Conservation (phyloP, 176 grass and related monocot species). For the Triticum timopheevii region DNA sequence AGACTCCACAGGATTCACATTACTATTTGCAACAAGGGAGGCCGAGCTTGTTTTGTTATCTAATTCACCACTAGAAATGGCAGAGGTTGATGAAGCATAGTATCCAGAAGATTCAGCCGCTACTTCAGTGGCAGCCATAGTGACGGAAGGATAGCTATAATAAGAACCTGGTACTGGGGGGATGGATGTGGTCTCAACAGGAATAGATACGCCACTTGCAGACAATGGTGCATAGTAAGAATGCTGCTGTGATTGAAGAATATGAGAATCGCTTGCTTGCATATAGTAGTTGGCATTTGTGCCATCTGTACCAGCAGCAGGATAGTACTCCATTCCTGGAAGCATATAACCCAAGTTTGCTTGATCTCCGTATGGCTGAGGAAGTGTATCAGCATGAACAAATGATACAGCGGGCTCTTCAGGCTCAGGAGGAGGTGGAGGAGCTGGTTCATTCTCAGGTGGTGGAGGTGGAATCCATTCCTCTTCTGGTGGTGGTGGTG, state of each 20-base stretch:
- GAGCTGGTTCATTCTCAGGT: conserved; percentile 68
- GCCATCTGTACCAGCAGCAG: conserved; percentile 40
- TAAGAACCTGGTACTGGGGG: conserved; percentile 52
- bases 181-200: conserved; percentile 47
- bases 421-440: conserved; percentile 48
- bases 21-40: conserved; percentile 30
- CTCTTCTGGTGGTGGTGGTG: conserved; percentile 75
- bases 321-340: conserved; percentile 70
- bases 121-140: conserved; percentile 22
- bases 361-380: conserved; percentile 58
- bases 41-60: conserved; percentile 33
- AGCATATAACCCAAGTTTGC: conserved; percentile 52
- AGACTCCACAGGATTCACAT: conserved; percentile 22
- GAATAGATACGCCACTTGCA: conserved; percentile 52
- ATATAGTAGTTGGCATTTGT: conserved; percentile 61
- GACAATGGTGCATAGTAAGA: conserved; percentile 56
- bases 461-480: conserved; percentile 91
- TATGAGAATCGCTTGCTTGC: conserved; percentile 53
- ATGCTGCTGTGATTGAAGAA: conserved; percentile 40
- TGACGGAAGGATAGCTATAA: conserved; percentile 45
- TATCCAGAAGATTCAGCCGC: conserved; percentile 53
- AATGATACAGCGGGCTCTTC: conserved; percentile 55
- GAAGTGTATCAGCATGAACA: conserved; percentile 38
- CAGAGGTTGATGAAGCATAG: conserved; percentile 43
- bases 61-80: conserved; percentile 44